Base-by-base conservation (phyloP, 257 asterid genomes). In the Penstemon barbatus region DNA sequence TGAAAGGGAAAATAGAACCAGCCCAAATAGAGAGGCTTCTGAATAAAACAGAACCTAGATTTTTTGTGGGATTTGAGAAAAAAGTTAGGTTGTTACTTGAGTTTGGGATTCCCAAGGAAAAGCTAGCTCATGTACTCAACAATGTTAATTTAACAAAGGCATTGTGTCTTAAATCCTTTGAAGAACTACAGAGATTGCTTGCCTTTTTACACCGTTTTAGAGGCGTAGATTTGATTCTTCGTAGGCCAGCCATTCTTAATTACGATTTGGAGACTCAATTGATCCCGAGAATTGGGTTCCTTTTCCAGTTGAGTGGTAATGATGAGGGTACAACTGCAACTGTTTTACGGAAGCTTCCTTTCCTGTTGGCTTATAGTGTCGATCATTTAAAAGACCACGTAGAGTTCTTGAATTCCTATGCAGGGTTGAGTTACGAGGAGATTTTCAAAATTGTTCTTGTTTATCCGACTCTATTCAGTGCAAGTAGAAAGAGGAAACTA, bases 321-420 rank as follows among this genome's bases (percentile, higher is more conserved):
- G 81, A 87, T 68, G 90, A 89, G 63, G 73, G 42, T 60, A 85
- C 88, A 10, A 89, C 92, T 1, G 70, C 83, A 4, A 61, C 76
- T 0, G 85, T 89, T 56, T 71, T 91, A 75, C 84, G 72, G 8
- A 91, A 89, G 72, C 79, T 91, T 63, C 96, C 96, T 0, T 91
- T 79, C 57, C 77, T 87, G 7, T 65, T 91, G 62, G 88, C 98
- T 53, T 91, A 91, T 57, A 87, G 80, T 1, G 85, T 89, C 8
- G 90, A 87, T 39, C 96, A 91, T 77, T 74, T 91, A 13, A 80
- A 76, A 8, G 92, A 86, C 71, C 98, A 89, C 40, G 96, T 89
- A 0, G 88, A 87, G 68, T 89, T 91, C 83, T 74, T 91, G 78
- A 80, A 77, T 6, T 81, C 92, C 1, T 84, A 82, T 69, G 98